Evolutionary conservation across 495 filamentous ascomycete species (phyloP).

Genomic region (Penicillium manginii): DNA sequence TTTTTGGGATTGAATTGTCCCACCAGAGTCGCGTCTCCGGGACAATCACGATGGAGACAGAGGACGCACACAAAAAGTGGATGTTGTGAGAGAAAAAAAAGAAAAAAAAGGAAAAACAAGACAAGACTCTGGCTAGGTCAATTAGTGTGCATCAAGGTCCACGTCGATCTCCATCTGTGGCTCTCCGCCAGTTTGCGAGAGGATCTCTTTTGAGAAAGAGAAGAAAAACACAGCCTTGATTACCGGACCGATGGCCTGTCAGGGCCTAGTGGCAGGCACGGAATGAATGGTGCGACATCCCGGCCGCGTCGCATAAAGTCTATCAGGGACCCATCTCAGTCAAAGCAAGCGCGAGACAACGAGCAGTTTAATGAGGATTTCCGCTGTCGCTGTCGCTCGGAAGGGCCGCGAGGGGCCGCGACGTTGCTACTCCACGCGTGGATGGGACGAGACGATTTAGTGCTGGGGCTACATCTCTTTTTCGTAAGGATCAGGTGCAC

Average conservation of each 20-base stretch:
- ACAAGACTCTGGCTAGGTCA: neutral
- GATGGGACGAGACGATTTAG: neutral
- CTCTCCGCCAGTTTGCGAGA: neutral
- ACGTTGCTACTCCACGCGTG: slow-evolving; percentile 5
- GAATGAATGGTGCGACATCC: slow-evolving; percentile 4
- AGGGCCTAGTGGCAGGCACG: slow-evolving; percentile 13
- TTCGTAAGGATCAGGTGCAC: neutral
- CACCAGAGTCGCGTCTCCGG: slow-evolving; percentile 2
- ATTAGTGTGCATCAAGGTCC: slow-evolving; percentile 3
- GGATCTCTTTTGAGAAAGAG: neutral
- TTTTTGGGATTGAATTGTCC: neutral
- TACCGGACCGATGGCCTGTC: slow-evolving; percentile 19
- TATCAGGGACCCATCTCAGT: slow-evolving; percentile 4
- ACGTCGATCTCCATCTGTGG: slow-evolving; percentile 2
- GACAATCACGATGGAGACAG: slow-evolving; percentile 2
- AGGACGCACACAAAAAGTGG: neutral
- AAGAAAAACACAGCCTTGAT: neutral
- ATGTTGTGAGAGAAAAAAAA: neutral
- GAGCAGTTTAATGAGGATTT: slow-evolving; percentile 3
- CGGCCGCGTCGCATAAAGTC: slow-evolving; percentile 1
- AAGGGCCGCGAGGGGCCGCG: slow-evolving; percentile 4
- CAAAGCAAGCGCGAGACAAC: neutral
- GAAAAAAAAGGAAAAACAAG: neutral
- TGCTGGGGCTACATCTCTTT: neutral
- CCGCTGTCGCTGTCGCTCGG: slow-evolving; percentile 7